A percentile compares a stretch with the other conserved stretches of the same genome.
phyloP scores from a whole-genome alignment of 2,329 filamentous ascomycete genomes.

The Cryoendolithus antarcticus region DNA sequence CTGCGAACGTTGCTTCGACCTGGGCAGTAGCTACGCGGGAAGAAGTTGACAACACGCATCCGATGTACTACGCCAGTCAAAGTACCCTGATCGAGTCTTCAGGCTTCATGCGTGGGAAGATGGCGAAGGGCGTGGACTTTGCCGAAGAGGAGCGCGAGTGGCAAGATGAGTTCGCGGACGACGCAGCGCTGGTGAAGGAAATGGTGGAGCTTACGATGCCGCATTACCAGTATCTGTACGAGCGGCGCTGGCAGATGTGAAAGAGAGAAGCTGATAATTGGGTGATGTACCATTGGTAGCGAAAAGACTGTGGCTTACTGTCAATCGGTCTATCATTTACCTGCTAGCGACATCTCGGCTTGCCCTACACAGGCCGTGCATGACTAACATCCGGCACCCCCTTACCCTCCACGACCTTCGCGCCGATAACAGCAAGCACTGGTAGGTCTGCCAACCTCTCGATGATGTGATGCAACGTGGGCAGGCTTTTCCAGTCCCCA shows the following conservation, averaged over 20 bases:
- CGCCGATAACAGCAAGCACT: slow-evolving; percentile 43
- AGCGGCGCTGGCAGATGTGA: slow-evolving; percentile 4
- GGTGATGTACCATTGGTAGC: background rate
- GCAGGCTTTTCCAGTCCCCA: slow-evolving; percentile 42
- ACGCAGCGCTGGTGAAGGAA: slow-evolving; percentile 9
- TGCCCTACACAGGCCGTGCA: slow-evolving; percentile 20
- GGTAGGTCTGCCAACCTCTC: slow-evolving; percentile 42
- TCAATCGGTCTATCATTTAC: too few relatives aligned
- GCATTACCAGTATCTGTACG: slow-evolving; percentile 29
- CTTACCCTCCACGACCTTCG: slow-evolving; percentile 42
- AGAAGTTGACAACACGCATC: slow-evolving; percentile 6
- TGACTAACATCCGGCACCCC: slow-evolving; percentile 39
- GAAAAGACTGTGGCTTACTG: too few relatives aligned
- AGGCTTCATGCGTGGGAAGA: slow-evolving; percentile 23
- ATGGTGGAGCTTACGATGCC: slow-evolving; percentile 22
- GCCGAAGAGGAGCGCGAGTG: slow-evolving; percentile 22
- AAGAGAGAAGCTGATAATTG: background rate
- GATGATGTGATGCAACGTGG: slow-evolving; percentile 49
- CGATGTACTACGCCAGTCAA: slow-evolving; percentile 11
- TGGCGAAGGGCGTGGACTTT: slow-evolving; percentile 22
- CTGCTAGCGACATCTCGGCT: background rate
- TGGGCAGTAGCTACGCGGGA: slow-evolving; percentile 16
- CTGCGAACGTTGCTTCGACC: slow-evolving; percentile 18
- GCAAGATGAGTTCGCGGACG: slow-evolving; percentile 19
- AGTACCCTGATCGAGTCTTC: slow-evolving; percentile 22